A percentile compares a stretch with the other conserved stretches of the same genome.
phyloP scores from a whole-genome alignment of 2,329 filamentous ascomycete genomes.

The Neurospora crassa region DNA sequence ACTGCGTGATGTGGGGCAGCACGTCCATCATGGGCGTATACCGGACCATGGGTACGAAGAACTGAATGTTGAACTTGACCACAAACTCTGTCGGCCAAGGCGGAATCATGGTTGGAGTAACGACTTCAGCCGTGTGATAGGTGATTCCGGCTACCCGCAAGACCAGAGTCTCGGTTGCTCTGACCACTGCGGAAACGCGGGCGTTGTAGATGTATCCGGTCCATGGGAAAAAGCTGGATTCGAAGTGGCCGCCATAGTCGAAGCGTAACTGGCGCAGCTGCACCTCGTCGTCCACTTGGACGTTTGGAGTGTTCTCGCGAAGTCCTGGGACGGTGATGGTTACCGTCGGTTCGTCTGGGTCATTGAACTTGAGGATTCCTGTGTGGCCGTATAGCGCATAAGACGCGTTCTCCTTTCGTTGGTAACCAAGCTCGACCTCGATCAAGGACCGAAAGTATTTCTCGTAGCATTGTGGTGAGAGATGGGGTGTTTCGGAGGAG shows the following conservation, averaged over 20 bases:
- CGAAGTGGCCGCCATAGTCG: not conserved
- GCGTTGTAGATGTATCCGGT: slow-evolving; percentile 12
- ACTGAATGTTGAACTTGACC: slow-evolving; percentile 16
- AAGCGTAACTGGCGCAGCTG: slow-evolving; percentile 14
- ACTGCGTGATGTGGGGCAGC: slow-evolving; percentile 8
- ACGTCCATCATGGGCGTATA: slow-evolving; percentile 10
- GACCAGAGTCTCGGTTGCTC: slow-evolving; percentile 10
- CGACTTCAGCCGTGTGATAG: not conserved
- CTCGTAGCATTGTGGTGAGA: slow-evolving; percentile 10
- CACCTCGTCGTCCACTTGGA: slow-evolving; percentile 17
- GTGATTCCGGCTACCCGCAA: slow-evolving; percentile 11
- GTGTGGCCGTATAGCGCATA: slow-evolving; percentile 14
- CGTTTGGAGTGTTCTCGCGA: slow-evolving; percentile 14
- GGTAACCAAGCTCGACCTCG: slow-evolving; percentile 7
- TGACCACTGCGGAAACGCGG: slow-evolving; percentile 15
- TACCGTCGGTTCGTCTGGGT: not conserved
- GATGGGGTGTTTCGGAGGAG: not conserved
- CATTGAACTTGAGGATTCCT: slow-evolving; percentile 1
- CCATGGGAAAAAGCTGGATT: slow-evolving; percentile 6
- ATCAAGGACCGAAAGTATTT: slow-evolving; percentile 12
- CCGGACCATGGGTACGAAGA: slow-evolving; percentile 8
- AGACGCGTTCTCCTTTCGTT: slow-evolving; percentile 10
- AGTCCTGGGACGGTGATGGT: slow-evolving; percentile 15
- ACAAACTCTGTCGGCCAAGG: not conserved
- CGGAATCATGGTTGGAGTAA: not conserved